A percentile compares a stretch with the other conserved stretches of the same genome.
Evolutionary conservation across 768 basidiomycete species (phyloP).

Genomic region (Gyrodon lividus): DNA sequence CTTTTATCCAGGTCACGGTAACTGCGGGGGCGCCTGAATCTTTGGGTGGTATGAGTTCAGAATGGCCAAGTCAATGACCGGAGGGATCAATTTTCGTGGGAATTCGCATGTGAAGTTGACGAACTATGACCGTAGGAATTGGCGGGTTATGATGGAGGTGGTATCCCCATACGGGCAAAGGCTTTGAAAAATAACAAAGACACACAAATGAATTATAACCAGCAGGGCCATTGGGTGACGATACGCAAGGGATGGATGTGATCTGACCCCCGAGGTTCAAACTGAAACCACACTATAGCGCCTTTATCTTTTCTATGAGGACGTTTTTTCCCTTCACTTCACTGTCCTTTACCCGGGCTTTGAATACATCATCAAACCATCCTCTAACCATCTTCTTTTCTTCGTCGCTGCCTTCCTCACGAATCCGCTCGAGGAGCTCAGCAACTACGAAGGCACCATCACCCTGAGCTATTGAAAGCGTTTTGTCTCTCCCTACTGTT

Average conservation of each 20-base stretch:
- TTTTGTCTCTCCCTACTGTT: conserved; percentile 49
- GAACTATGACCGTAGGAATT: no score
- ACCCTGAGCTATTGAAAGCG: conserved; percentile 53
- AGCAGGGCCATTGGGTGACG: not conserved
- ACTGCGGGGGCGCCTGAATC: no score
- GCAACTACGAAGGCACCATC: conserved; percentile 76
- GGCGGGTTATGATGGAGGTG: no score
- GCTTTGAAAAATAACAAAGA: no score
- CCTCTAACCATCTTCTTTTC: conserved; percentile 46
- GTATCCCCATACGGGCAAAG: no score
- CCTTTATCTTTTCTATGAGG: conserved; percentile 56
- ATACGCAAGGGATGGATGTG: conserved; percentile 5
- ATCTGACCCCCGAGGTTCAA: not conserved
- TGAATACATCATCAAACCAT: conserved; percentile 57
- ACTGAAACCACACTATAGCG: conserved; percentile 25
- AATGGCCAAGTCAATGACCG: no score
- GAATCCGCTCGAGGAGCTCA: conserved; percentile 64
- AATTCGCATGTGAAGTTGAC: no score
- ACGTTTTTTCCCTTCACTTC: conserved; percentile 70
- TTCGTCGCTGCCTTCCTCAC: conserved; percentile 37
- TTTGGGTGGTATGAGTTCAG: no score
- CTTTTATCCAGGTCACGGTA: no score
- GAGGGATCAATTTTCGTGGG: no score
- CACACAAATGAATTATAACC: no score
- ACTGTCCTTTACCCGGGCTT: conserved; percentile 47